Evolutionary conservation across 306 rosid species (phyloP).

Genomic region (Ziziphus jujuba): DNA sequence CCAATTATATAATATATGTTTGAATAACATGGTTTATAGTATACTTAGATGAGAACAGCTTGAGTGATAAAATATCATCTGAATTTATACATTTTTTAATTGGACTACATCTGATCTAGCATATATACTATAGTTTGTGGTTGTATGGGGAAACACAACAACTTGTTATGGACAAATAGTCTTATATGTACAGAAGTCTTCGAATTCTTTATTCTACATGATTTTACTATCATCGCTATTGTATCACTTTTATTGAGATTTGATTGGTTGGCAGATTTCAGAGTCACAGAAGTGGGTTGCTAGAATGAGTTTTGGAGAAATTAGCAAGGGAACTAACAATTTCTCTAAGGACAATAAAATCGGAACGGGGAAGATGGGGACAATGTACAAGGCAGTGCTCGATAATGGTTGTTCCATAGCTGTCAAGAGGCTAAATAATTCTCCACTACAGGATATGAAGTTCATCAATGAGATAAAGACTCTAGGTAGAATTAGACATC

Average conservation of each 20-base stretch:
- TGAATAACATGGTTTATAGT: too few species aligned
- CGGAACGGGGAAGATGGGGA: conserved; percentile 35
- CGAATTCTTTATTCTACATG: not conserved
- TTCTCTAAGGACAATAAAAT: conserved; percentile 7
- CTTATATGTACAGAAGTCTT: not conserved
- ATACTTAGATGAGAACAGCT: too few species aligned
- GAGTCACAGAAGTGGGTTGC: not conserved
- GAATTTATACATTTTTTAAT: not conserved
- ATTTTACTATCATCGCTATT: not conserved
- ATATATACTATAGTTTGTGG: too few species aligned
- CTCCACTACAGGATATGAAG: conserved; percentile 1
- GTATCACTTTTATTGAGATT: not conserved
- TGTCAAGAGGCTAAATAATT: conserved; percentile 29
- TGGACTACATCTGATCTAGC: too few species aligned
- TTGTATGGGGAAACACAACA: too few species aligned
- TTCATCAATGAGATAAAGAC: conserved; percentile 26
- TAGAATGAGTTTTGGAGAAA: not conserved
- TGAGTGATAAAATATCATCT: not conserved
- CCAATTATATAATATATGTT: too few species aligned
- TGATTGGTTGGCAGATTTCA: not conserved
- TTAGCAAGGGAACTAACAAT: not conserved
- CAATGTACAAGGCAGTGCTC: conserved; percentile 31
- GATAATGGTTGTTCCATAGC: conserved; percentile 22
- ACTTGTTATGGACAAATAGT: not conserved
- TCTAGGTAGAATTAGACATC: conserved; percentile 25